Base-by-base conservation (phyloP, 2,329 filamentous ascomycete species). In the Arthrobotrys sinensis region DNA sequence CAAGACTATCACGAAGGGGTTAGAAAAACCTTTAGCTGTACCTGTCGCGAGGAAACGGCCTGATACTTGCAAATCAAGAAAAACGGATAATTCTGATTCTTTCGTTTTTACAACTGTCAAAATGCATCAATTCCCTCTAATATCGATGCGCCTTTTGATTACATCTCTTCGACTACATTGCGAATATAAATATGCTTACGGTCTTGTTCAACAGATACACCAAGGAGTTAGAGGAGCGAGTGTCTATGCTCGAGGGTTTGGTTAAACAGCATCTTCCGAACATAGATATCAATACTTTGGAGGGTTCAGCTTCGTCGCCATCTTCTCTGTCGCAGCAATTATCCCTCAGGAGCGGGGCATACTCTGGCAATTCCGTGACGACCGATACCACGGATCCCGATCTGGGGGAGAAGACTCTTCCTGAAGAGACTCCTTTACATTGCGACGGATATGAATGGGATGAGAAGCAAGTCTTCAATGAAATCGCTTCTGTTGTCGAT, bases 111-210 rank as follows among this genome's bases (percentile, higher is more conserved):
- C 43, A 66, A 71, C 48, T 46, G 32, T 53, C 66, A 70, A 50
- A 71, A 77, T 77, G 73, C 52, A 69, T 62, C 66, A 32, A 62
- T 38, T 66, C 34, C 57, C 53, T 71, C 50, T 63, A 43, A 64
- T 57, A 53, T 60, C 55, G 80, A 80, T 76, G 80, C 80, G 71
- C 52, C 63, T 65, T 62, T 62, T 48, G 40, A 43, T 45, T 34
- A 50, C 36, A 40, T 38, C 55, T 46, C 68, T 70, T 67, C 16
- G 83, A 83, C 80, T 79, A 81, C 45, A 81, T 82, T 64, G 40
- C 62, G 45, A 50, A 68, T 68, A 70, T 66, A 38, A 57, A 53
- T 68, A 75, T 79, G 76, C 76, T 75, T 64, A 73, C 63, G 19
- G 38, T 73, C 16, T 62, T 73, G 38, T 79, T 79, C 34, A 70